These are phyloP conservation scores for Verticillium dahliae DNA, from an alignment of 2,329 filamentous ascomycete genomes.

Conservation along the genomic window DNA sequence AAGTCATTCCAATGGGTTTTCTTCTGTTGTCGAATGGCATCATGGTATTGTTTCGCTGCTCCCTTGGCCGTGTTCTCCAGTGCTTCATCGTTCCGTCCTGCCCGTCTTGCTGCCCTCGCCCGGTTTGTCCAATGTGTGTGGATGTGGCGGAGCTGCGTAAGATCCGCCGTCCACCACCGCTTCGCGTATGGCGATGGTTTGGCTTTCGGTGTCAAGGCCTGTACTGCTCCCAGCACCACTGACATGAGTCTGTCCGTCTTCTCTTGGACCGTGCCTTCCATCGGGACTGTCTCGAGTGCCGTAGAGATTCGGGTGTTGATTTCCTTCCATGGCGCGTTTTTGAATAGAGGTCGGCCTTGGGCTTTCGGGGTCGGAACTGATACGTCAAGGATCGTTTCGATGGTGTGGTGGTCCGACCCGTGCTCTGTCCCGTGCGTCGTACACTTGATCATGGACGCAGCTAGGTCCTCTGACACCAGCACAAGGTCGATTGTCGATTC, in stretches of 20 bases:
- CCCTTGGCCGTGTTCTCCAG: conserved; percentile 13
- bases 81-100: neutral
- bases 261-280: conserved; percentile 1
- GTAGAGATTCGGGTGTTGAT: conserved; percentile 9
- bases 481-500: conserved; percentile 19
- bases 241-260: conserved; percentile 3
- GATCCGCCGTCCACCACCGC: conserved; percentile 21
- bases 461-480: conserved; percentile 15
- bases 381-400: conserved; percentile 21
- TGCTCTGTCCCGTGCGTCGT: conserved; percentile 12
- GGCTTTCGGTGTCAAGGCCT: conserved; percentile 13
- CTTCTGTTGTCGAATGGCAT: conserved; percentile 17
- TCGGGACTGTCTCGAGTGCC: conserved; percentile 16
- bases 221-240: neutral
- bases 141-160: conserved; percentile 18
- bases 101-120: conserved; percentile 12
- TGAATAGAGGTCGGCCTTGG: conserved; percentile 14
- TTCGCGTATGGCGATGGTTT: conserved; percentile 19
- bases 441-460: conserved; percentile 9
- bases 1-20: conserved; percentile 19
- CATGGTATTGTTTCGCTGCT: conserved; percentile 17
- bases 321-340: conserved; percentile 19
- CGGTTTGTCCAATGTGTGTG: conserved; percentile 20
- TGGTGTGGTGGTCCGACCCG: conserved; percentile 21
- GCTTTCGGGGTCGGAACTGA: conserved; percentile 1